A percentile compares a stretch with the other conserved stretches of the same genome.
phyloP scores from a whole-genome alignment of 2,329 filamentous ascomycete genomes.

The Trichophyton benhamiae region DNA sequence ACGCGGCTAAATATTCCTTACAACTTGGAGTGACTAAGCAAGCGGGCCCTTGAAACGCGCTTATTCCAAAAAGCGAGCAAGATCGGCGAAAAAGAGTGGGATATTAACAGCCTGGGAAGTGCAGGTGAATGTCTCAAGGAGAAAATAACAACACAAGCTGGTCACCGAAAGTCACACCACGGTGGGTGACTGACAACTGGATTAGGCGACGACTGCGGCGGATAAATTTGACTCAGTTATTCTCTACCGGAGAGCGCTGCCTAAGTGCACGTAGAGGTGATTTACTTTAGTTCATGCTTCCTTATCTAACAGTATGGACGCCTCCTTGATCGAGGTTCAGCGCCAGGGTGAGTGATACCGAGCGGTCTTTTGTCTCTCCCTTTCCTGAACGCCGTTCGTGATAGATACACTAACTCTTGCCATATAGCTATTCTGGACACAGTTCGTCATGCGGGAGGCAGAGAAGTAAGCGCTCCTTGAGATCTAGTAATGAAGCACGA shows the following conservation, averaged over 20 bases:
- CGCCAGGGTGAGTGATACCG: conserved; percentile 51
- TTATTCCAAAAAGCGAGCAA: conserved; percentile 1
- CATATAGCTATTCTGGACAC: conserved; percentile 55
- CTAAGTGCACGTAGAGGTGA: conserved; percentile 3
- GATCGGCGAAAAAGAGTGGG: background rate
- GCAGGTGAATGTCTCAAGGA: background rate
- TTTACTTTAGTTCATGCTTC: conserved; percentile 8
- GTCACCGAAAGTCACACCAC: background rate
- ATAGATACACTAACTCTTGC: background rate
- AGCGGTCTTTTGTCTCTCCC: background rate
- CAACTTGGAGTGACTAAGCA: background rate
- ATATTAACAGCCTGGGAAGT: background rate
- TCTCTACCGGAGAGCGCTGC: background rate
- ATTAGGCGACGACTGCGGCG: background rate
- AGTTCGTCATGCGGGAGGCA: conserved; percentile 64
- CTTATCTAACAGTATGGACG: conserved; percentile 50
- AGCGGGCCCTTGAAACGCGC: background rate
- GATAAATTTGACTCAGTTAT: background rate
- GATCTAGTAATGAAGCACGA: background rate
- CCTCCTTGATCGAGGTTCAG: conserved; percentile 76
- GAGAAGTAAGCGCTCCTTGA: conserved; percentile 49
- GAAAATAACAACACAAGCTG: background rate
- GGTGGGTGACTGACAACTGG: background rate
- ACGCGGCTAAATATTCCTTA: background rate
- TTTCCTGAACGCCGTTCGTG: background rate